phyloP scores from a whole-genome alignment of 495 filamentous ascomycete genomes.

The Aspergillus bridgeri region DNA sequence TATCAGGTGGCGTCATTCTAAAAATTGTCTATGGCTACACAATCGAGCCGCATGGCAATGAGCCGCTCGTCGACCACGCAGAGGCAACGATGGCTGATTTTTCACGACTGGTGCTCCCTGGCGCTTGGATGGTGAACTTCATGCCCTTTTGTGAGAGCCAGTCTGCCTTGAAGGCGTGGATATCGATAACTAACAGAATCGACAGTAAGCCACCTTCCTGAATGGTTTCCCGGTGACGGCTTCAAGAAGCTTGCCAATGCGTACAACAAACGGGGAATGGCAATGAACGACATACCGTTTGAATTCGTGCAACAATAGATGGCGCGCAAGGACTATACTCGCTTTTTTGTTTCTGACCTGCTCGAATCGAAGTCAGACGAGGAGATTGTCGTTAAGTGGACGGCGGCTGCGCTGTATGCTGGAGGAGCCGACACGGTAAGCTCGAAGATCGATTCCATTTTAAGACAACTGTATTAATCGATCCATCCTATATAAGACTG shows the following conservation, averaged over 20 bases:
- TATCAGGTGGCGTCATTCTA: conserved; percentile 40
- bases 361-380: conserved; percentile 28
- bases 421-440: conserved; percentile 54
- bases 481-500: conserved; percentile 16
- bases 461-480: background rate
- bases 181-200: background rate
- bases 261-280: conserved; percentile 28
- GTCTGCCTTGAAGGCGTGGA: background rate
- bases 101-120: conserved; percentile 31
- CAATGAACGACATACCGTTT: conserved; percentile 35
- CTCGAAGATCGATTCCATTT: background rate
- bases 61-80: conserved; percentile 40
- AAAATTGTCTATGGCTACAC: conserved; percentile 48
- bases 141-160: conserved; percentile 19
- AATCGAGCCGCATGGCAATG: conserved; percentile 31
- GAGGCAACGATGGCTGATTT: conserved; percentile 38
- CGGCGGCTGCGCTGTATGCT: conserved; percentile 49
- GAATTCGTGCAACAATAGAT: conserved; percentile 44
- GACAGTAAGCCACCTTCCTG: conserved; percentile 39
- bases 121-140: conserved; percentile 41
- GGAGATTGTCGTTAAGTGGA: conserved; percentile 37
- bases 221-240: conserved; percentile 48
- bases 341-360: conserved; percentile 38
- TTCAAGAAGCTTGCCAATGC: conserved; percentile 41
- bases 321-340: conserved; percentile 22